Base-by-base conservation (phyloP, 1,139 yeast genomes). In the Kazachstania sp. region DNA sequence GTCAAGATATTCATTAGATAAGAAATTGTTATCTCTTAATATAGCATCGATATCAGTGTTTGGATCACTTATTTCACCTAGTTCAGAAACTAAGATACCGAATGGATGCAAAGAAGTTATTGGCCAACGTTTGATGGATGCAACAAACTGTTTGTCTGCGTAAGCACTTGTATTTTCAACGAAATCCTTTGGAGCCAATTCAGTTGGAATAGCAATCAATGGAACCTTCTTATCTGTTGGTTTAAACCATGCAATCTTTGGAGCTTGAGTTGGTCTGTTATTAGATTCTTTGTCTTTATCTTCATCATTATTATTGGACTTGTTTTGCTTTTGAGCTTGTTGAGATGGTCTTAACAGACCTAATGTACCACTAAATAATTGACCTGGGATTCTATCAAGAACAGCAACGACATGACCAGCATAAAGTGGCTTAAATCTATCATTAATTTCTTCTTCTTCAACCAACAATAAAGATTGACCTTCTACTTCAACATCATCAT, bases 401-500 rank as follows among this genome's bases (percentile, higher is more conserved):
- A 92, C 96, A 1, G 98, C 98, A 52, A 92, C 97, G 50, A 92
- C 95, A 63, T 92, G 98, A 35, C 98, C 98, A 2, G 98, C 97
- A 61, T 92, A 92, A 48, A 92, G 73, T 9, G 98, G 98, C 65
- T 86, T 90, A 55, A 82, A 79, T 44, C 86, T 95, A 64, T 92
- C 97, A 61, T 84, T 87, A 55, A 88, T 84, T 65, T 90, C 97
- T 62, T 92, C 97, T 65, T 92, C 98, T 68, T 92, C 98, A 18
- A 85, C 95, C 51, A 92, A 72, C 44, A 92, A 71, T 53, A 92
- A 73, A 1, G 95, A 85, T 69, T 92, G 98, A 44, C 98, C 98
- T 68, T 92, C 98, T 43, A 92, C 98, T 69, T 92, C 98, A 31
- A 92, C 96, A 63, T 92, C 98, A 64, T 92, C 98, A 62, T 88